Evolutionary conservation across 495 filamentous ascomycete genomes (phyloP), one percentile per base, ranked within the genome.

Genomic region (Annulohypoxylon nitens): DNA sequence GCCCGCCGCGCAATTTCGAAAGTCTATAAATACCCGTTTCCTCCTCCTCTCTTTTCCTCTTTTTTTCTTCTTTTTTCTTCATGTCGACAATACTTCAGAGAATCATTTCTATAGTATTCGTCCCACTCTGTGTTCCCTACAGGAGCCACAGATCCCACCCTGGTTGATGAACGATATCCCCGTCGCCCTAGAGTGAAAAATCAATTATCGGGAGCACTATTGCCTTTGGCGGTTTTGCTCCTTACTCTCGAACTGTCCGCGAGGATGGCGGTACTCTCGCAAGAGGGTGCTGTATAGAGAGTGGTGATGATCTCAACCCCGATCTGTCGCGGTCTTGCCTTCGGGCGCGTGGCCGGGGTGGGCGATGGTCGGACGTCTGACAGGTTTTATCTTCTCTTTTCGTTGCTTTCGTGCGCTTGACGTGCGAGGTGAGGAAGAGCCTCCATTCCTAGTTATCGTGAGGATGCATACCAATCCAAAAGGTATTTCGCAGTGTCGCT

Each of bases 61-160:
- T 76, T 76, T 67, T 70, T 76, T 75, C 73, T 69, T 34, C 63
- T 78, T 78, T 77, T 67, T 77, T 78, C 77, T 73, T 78, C 69
- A 78, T 75, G 75, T 73, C 70, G 70, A 73, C 70, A 73, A 73
- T 74, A 74, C 71, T 74, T 74, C 71, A 74, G 71, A 74, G 71
- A 74, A 93, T 93, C 91, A 92, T 91, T 93, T 93, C 88, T 93
- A 93, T 91, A 93, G 91, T 92, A 90, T 84, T 92, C 87, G 90
- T 92, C 89, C 87, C 82, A 85, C 87, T 89, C 88, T 92, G 88
- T 89, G 87, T 90, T 91, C 85, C 90, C 88, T 88, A 92, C 88
- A 90, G 81, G 81, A 88, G 86, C 85, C 81, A 87, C 85, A 87
- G 86, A 88, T 81, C 82, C 85, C 84, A 87, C 85, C 85, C 86